phyloP scores from a whole-genome alignment of 768 basidiomycete genomes.

The Pleurotus ostreatus region DNA sequence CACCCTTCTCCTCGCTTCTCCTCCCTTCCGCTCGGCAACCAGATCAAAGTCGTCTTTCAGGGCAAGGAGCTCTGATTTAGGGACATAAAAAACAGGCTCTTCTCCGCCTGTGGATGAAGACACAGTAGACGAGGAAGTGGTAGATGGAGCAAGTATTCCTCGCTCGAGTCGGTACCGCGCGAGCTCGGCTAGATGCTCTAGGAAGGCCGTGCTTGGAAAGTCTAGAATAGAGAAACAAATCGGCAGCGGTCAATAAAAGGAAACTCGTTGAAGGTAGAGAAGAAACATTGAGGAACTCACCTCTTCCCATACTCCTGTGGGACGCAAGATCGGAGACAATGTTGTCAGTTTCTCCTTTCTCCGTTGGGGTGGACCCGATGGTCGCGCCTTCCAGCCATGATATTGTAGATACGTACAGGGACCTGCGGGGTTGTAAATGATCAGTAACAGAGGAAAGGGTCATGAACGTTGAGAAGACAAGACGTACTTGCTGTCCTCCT shows the following conservation, averaged over 20 bases:
- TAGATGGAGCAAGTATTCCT: too few species aligned
- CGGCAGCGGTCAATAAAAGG: not conserved
- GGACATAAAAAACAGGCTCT: too few species aligned
- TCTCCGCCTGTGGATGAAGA: not conserved
- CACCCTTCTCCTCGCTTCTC: too few species aligned
- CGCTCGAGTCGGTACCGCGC: slow-evolving; percentile 26
- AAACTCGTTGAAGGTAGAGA: not conserved
- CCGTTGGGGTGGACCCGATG: too few species aligned
- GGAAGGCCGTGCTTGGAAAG: slow-evolving; percentile 44
- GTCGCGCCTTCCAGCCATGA: too few species aligned
- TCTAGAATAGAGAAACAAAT: slow-evolving; percentile 18
- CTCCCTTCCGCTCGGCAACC: too few species aligned
- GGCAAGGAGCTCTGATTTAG: too few species aligned
- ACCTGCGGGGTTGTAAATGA: slow-evolving; percentile 11
- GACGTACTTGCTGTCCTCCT: slow-evolving; percentile 35
- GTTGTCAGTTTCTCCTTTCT: slow-evolving; percentile 21
- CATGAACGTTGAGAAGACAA: not conserved
- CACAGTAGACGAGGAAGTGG: not conserved
- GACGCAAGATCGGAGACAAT: slow-evolving; percentile 38
- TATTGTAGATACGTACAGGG: too few species aligned
- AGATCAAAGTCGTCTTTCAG: too few species aligned
- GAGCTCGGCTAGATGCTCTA: slow-evolving; percentile 45
- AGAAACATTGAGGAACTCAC: slow-evolving; percentile 20
- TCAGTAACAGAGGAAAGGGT: slow-evolving; percentile 27
- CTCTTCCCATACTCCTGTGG: slow-evolving; percentile 41